Conservation (phyloP, 140 eudicot genomes). For the Flaveria floridana region DNA sequence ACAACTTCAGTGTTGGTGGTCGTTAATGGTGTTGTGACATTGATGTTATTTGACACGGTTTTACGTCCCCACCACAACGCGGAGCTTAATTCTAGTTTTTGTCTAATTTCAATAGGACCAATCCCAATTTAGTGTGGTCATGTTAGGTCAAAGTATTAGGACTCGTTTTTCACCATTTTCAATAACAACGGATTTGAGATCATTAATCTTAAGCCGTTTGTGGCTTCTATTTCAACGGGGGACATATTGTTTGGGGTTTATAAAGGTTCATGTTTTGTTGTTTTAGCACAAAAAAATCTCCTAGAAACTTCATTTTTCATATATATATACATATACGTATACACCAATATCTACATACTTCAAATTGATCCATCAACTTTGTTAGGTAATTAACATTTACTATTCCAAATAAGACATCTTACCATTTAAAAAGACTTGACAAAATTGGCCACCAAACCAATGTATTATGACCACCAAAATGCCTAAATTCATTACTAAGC, state of each 20-base stretch:
- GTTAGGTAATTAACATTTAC: slow-evolving; percentile 33
- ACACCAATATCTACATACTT: not conserved
- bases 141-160: not conserved
- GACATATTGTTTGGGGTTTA: not conserved
- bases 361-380: slow-evolving; percentile 12
- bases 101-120: no score
- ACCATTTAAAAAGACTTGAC: slow-evolving; percentile 38
- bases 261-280: not conserved
- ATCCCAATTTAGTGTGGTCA: no score
- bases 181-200: not conserved
- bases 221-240: not conserved
- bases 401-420: slow-evolving; percentile 40
- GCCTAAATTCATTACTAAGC: slow-evolving; percentile 38
- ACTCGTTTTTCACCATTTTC: not conserved
- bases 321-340: not conserved
- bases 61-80: no score
- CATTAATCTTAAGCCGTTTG: not conserved
- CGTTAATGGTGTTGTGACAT: no score
- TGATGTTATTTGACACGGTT: no score
- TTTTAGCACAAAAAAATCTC: not conserved
- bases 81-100: no score
- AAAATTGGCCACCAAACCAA: slow-evolving; percentile 40
- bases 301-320: not conserved
- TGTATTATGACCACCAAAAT: slow-evolving; percentile 23
- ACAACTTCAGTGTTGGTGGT: no score